A percentile compares a stretch with the other conserved stretches of the same genome.
These are phyloP conservation scores for Incumbomyces delicatus DNA, from an alignment of 2,329 filamentous ascomycete species.

Conservation along the genomic window DNA sequence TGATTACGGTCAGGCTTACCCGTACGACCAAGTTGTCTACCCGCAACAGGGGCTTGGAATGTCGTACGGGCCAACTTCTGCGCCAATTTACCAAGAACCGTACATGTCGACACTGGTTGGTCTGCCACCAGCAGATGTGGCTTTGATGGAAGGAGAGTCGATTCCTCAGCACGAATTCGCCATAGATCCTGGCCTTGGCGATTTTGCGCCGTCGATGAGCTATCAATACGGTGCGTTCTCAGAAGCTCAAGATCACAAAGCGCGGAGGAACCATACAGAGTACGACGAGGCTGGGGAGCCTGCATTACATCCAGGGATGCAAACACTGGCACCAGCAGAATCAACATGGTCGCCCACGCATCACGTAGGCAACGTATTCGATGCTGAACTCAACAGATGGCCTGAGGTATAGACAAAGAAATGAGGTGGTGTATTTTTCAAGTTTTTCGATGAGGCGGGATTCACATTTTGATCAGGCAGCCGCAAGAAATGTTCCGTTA, in stretches of 20 bases:
- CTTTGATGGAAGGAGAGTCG: background rate
- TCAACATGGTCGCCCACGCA: slow-evolving; percentile 23
- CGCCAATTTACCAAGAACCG: background rate
- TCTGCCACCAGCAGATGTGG: slow-evolving; percentile 1
- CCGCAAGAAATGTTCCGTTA: too few relatives aligned
- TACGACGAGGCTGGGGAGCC: slow-evolving; percentile 1
- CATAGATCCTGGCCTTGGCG: slow-evolving; percentile 4
- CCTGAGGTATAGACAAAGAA: background rate
- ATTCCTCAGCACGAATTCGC: background rate
- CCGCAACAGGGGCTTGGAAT: background rate
- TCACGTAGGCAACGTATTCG: slow-evolving; percentile 16
- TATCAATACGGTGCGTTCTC: slow-evolving; percentile 2
- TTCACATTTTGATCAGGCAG: too few relatives aligned
- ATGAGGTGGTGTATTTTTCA: background rate
- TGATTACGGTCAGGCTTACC: slow-evolving; percentile 2
- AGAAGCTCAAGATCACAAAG: background rate
- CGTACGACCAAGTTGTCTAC: background rate
- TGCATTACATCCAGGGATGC: slow-evolving; percentile 20
- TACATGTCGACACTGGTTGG: slow-evolving; percentile 1
- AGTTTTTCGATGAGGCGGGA: background rate
- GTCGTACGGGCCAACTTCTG: slow-evolving; percentile 2
- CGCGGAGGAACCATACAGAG: background rate
- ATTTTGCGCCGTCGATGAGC: background rate
- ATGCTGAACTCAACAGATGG: slow-evolving; percentile 14
- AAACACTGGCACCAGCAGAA: slow-evolving; percentile 27